phyloP scores from a whole-genome alignment of 169 alveolate genomes.

The Plasmodium blacklocki region DNA sequence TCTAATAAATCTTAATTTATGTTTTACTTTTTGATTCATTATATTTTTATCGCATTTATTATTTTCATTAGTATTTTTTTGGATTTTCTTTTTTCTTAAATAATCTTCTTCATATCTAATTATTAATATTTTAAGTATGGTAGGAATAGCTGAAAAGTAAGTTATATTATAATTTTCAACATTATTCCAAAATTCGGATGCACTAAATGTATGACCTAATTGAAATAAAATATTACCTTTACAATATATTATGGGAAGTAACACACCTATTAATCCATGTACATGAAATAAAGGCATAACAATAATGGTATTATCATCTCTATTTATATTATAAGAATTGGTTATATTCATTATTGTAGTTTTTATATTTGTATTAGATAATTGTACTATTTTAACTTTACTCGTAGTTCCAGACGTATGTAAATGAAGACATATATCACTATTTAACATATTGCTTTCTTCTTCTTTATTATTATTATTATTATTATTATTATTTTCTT shows the following conservation, averaged over 20 bases:
- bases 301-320: constrained; percentile 59
- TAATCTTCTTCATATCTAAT: constrained; percentile 55
- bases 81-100: neutral
- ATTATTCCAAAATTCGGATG: constrained; percentile 62
- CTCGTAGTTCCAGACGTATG: constrained; percentile 74
- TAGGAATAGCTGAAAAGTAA: constrained; percentile 66
- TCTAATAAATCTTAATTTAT: constrained; percentile 51
- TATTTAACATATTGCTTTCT: neutral
- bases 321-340: constrained; percentile 36
- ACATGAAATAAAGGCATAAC: constrained; percentile 76
- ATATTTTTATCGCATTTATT: too few species aligned
- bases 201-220: constrained; percentile 63
- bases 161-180: constrained; percentile 38
- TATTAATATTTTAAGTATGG: constrained; percentile 59
- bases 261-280: constrained; percentile 72
- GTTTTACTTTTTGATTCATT: constrained; percentile 22
- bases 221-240: constrained; percentile 75
- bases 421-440: constrained; percentile 54
- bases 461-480: neutral
- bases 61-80: constrained; percentile 1
- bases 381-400: constrained; percentile 70
- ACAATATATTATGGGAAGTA: constrained; percentile 32
- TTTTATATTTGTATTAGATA: constrained; percentile 67
- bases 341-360: constrained; percentile 43
- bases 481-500: neutral